A percentile compares a stretch with the other conserved stretches of the same genome.
These are phyloP conservation scores for Erysiphe pulchra DNA, from an alignment of 2,329 filamentous ascomycete genomes.

Conservation along the genomic window DNA sequence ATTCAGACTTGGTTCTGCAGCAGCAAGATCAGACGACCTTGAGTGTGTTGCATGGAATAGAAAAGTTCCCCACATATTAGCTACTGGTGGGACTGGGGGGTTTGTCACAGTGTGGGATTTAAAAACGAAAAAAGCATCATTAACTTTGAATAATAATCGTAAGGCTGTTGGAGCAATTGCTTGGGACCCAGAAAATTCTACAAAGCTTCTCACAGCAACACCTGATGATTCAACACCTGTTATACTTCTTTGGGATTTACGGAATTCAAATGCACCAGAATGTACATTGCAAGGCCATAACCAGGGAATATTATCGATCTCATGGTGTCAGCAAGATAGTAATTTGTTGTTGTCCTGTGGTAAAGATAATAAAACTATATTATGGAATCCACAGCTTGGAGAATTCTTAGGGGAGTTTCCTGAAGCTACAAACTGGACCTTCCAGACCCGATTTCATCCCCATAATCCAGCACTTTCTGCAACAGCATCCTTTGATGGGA, in stretches of 20 bases:
- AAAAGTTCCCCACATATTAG: slow-evolving; percentile 87
- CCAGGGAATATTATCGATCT: slow-evolving; percentile 74
- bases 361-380: slow-evolving; percentile 84
- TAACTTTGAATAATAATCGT: slow-evolving; percentile 81
- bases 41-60: slow-evolving; percentile 97
- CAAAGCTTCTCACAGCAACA: slow-evolving; percentile 79
- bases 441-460: slow-evolving; percentile 83
- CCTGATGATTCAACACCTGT: slow-evolving; percentile 71
- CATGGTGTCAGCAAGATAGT: slow-evolving; percentile 83
- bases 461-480: slow-evolving; percentile 79
- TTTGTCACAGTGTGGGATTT: slow-evolving; percentile 98
- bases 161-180: slow-evolving; percentile 89
- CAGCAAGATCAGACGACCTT: slow-evolving; percentile 78
- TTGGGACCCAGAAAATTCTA: slow-evolving; percentile 90
- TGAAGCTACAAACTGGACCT: slow-evolving; percentile 98
- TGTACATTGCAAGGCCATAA: slow-evolving; percentile 76
- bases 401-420: slow-evolving; percentile 77
- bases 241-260: slow-evolving; percentile 79
- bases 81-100: slow-evolving; percentile 74
- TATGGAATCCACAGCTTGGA: slow-evolving; percentile 90
- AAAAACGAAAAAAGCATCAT: slow-evolving; percentile 88
- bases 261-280: slow-evolving; percentile 90
- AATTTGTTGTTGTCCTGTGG: slow-evolving; percentile 78
- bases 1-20: slow-evolving; percentile 67
- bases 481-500: slow-evolving; percentile 91